These are phyloP conservation scores for Stenocarpella maydis DNA, from an alignment of 2,329 filamentous ascomycete genomes.

Conservation along the genomic window DNA sequence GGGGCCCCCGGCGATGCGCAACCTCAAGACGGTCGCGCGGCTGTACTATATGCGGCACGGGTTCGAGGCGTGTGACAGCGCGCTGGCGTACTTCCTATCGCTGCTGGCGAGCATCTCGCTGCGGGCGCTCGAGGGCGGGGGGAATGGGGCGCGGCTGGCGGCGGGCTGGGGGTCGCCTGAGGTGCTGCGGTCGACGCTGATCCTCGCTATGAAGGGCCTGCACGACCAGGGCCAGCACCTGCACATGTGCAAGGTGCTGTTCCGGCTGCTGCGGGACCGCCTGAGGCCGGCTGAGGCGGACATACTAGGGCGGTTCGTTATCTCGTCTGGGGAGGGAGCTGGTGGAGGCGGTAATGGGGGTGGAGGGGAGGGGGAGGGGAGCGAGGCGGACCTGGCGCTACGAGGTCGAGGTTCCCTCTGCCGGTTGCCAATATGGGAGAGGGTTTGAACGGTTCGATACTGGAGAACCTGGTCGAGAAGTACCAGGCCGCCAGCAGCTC, in stretches of 20 bases:
- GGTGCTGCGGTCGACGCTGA: conserved; percentile 7
- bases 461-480: conserved; percentile 5
- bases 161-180: background rate
- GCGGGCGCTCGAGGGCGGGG: conserved; percentile 3
- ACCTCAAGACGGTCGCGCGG: conserved; percentile 9
- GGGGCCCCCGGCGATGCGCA: background rate
- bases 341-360: background rate
- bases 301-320: background rate
- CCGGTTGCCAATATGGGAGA: conserved; percentile 2
- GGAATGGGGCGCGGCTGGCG: background rate
- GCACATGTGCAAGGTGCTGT: conserved; percentile 12
- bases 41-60: conserved; percentile 16
- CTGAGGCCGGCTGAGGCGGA: background rate
- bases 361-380: background rate
- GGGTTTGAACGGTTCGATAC: background rate
- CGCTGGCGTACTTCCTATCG: background rate
- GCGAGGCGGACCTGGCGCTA: background rate
- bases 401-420: background rate
- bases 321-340: background rate
- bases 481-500: background rate
- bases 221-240: conserved; percentile 7
- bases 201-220: conserved; percentile 4
- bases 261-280: conserved; percentile 1
- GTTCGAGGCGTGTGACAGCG: conserved; percentile 4
- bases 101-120: conserved; percentile 13